These are phyloP conservation scores for Dothistroma septosporum DNA, from an alignment of 2,329 filamentous ascomycete species.

Conservation along the genomic window DNA sequence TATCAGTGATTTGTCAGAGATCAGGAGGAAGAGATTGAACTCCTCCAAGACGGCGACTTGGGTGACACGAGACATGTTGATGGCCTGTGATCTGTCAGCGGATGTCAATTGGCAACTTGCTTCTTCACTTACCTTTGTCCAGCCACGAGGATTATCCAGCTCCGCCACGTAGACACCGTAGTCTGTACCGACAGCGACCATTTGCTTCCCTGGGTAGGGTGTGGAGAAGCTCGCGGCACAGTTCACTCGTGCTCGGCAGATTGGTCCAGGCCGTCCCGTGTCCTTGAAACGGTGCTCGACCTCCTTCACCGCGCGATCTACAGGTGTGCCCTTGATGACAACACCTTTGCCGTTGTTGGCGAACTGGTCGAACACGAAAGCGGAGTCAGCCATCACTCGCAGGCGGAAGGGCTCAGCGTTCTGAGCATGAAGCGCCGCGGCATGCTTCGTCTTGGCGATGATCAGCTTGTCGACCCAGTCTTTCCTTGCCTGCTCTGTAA, in stretches of 20 bases:
- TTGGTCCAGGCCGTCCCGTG: conserved; percentile 65
- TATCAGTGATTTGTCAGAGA: conserved; percentile 85
- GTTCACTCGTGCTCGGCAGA: conserved; percentile 83
- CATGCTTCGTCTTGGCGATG: conserved; percentile 90
- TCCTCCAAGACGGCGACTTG: conserved; percentile 94
- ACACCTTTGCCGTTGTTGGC: conserved; percentile 59
- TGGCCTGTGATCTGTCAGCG: conserved; percentile 57
- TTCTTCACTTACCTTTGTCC: conserved; percentile 66
- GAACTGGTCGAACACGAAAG: conserved; percentile 73
- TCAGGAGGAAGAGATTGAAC: conserved; percentile 86
- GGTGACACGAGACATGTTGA: conserved; percentile 72
- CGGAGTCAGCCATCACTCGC: conserved; percentile 84
- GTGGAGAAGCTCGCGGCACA: conserved; percentile 85
- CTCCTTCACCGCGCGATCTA: conserved; percentile 85
- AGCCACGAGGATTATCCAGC: conserved; percentile 82
- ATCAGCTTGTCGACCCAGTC: conserved; percentile 95
- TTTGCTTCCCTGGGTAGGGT: conserved; percentile 68
- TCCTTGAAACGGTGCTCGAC: conserved; percentile 70
- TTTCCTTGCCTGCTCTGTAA: conserved; percentile 66
- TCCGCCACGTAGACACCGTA: conserved; percentile 90
- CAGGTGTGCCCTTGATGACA: conserved; percentile 80
- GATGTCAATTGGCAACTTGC: neutral
- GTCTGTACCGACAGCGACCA: conserved; percentile 93
- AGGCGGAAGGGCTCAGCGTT: conserved; percentile 94
- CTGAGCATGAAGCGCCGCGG: conserved; percentile 79